phyloP scores from a whole-genome alignment of 2,329 filamentous ascomycete species.

The Fusarium penzigii region DNA sequence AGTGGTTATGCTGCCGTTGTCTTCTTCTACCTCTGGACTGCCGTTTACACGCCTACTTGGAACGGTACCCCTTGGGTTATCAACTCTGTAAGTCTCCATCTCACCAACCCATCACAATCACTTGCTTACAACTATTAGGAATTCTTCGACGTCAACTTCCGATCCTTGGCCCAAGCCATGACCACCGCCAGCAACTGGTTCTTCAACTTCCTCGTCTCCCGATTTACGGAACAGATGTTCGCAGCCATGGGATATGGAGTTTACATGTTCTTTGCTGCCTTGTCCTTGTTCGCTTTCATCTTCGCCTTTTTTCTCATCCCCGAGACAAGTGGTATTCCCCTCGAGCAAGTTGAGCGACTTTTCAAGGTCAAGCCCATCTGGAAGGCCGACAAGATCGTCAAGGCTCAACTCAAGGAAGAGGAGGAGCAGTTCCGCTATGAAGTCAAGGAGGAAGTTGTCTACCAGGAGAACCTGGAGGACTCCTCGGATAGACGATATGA shows the following conservation, averaged over 20 bases:
- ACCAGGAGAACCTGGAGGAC: conserved; percentile 4
- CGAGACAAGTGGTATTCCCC: conserved; percentile 53
- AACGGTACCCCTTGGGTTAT: conserved; percentile 65
- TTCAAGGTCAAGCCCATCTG: conserved; percentile 40
- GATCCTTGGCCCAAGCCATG: conserved; percentile 55
- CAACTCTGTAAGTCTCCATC: conserved; percentile 37
- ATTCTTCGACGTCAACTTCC: conserved; percentile 54
- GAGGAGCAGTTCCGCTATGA: conserved; percentile 24
- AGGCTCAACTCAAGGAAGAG: conserved; percentile 18
- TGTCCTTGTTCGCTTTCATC: conserved; percentile 48
- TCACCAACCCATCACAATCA: background rate
- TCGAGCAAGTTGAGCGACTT: conserved; percentile 52
- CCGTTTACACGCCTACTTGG: conserved; percentile 58
- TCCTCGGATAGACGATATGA: conserved; percentile 4
- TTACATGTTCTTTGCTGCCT: conserved; percentile 55
- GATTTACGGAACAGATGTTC: conserved; percentile 56
- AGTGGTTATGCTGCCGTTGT: conserved; percentile 59
- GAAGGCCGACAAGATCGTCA: conserved; percentile 23
- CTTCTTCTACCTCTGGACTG: conserved; percentile 66
- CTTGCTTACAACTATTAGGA: conserved; percentile 36
- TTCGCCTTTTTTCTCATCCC: conserved; percentile 55
- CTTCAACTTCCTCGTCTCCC: conserved; percentile 55
- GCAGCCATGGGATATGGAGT: conserved; percentile 48
- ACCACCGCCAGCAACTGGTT: conserved; percentile 61
- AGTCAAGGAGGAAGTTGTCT: conserved; percentile 13